A percentile compares a stretch with the other conserved stretches of the same genome.
Conservation (phyloP, 805 yeast species). For the Saccharomycopsis sp. region DNA sequence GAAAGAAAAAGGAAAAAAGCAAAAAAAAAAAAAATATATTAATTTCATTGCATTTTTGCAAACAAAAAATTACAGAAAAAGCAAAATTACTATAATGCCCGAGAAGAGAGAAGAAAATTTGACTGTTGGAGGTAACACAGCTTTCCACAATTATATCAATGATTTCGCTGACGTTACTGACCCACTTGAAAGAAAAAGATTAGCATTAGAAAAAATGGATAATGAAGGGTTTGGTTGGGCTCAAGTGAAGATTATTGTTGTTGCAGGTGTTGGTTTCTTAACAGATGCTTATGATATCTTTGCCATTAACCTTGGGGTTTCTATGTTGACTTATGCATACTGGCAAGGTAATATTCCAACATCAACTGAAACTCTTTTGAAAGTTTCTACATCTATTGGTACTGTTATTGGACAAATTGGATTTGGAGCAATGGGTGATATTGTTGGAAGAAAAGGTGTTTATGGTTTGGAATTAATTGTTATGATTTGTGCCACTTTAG, state of each 20-base stretch:
- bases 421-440: conserved; percentile 79
- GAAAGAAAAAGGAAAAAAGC: neutral
- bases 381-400: conserved; percentile 89
- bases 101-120: conserved; percentile 22
- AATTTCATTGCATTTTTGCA: neutral
- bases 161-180: conserved; percentile 79
- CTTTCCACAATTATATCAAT: conserved; percentile 75
- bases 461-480: conserved; percentile 83
- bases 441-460: conserved; percentile 76
- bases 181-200: conserved; percentile 80
- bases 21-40: neutral
- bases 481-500: conserved; percentile 72
- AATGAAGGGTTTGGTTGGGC: conserved; percentile 77
- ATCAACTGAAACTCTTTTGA: conserved; percentile 68
- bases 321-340: conserved; percentile 73
- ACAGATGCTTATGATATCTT: conserved; percentile 92
- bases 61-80: neutral
- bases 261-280: conserved; percentile 91
- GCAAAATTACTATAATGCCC: too few relatives aligned
- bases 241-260: conserved; percentile 71
- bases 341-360: conserved; percentile 61
- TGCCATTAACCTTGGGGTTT: conserved; percentile 75
- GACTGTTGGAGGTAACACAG: conserved; percentile 74
- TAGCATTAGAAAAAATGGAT: conserved; percentile 79
- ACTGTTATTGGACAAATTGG: conserved; percentile 87